These are phyloP conservation scores for Paraphoma sp. DNA, from an alignment of 2,329 filamentous ascomycete genomes.

Conservation along the genomic window DNA sequence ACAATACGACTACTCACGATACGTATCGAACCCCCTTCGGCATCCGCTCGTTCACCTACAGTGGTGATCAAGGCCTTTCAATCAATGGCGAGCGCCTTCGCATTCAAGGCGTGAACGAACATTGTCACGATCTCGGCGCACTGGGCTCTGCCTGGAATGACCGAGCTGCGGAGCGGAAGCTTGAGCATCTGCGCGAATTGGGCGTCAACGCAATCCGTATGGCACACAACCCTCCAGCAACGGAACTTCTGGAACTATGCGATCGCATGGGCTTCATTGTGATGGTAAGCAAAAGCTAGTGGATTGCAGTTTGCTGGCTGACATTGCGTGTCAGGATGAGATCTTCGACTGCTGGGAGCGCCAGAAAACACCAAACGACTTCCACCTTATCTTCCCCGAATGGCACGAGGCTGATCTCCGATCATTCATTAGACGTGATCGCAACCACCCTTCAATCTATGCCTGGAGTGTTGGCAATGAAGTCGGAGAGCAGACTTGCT, in stretches of 20 bases:
- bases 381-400: conserved; percentile 59
- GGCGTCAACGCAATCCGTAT: conserved; percentile 60
- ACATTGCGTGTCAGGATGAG: conserved; percentile 51
- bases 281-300: background rate
- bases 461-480: conserved; percentile 64
- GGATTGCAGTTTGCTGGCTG: too few species aligned
- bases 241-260: conserved; percentile 58
- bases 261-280: conserved; percentile 60
- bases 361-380: conserved; percentile 57
- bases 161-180: conserved; percentile 57
- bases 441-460: conserved; percentile 62
- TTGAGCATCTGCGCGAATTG: conserved; percentile 59
- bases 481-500: conserved; percentile 53
- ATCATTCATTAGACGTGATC: conserved; percentile 59
- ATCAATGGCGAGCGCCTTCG: conserved; percentile 56
- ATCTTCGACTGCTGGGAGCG: conserved; percentile 60
- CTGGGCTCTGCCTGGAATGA: conserved; percentile 60
- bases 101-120: conserved; percentile 52
- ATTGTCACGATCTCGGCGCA: conserved; percentile 58
- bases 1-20: background rate
- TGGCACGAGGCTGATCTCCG: conserved; percentile 62
- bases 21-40: conserved; percentile 51
- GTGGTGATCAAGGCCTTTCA: conserved; percentile 50
- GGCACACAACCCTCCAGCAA: conserved; percentile 61
- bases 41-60: conserved; percentile 54